Base-by-base conservation (phyloP, 306 rosid species). In the Delonix regia region DNA sequence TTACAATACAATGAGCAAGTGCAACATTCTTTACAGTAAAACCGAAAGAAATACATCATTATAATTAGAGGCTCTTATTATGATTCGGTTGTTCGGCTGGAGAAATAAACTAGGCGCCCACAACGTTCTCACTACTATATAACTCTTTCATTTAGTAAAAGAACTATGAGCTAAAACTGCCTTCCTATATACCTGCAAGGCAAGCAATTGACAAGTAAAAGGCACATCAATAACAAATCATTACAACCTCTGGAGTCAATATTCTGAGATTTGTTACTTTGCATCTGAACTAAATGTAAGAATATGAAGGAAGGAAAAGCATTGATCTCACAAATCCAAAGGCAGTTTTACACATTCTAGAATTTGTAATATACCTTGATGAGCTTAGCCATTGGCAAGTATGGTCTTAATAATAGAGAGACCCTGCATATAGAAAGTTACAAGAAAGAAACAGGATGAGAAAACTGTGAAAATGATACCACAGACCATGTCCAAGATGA, bases 371-470 rank as follows among this genome's bases (percentile, higher is more conserved):
- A 38, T 88, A 93, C 97, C 93, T 85, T 78, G 64, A 71, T 81
- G 78, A 81, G 74, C 48, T 68, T 76, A 51, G 63, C 45, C 76
- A 73, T 77, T 18, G 82, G 76, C 76, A 80, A 70, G 41, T 71
- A 70, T 47, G 76, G 44, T 81, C 85, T 86, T 81, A 91, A 75
- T 93, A 93, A 75, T 93, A 88, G 71, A 91, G 97, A 88, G 93
- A 86, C 64, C 93, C 97, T 93, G 83, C 51, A 59, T 19, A 78
- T 9, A 70, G 42, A 79, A 69, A 66, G 18, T 70, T 56, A 30
- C 69, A 77, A 68, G 62, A 55, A 60, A 66, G 4, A 22, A 22
- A 27, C 12, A 2, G 11, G 41, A 83, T 33, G 51, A 72, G 63
- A 25, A 59, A 77, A 34, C 69, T 16, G 57, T 42, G 69, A 51